Evolutionary conservation across 768 basidiomycete species (phyloP).

Genomic region (Termitomyces sp.): DNA sequence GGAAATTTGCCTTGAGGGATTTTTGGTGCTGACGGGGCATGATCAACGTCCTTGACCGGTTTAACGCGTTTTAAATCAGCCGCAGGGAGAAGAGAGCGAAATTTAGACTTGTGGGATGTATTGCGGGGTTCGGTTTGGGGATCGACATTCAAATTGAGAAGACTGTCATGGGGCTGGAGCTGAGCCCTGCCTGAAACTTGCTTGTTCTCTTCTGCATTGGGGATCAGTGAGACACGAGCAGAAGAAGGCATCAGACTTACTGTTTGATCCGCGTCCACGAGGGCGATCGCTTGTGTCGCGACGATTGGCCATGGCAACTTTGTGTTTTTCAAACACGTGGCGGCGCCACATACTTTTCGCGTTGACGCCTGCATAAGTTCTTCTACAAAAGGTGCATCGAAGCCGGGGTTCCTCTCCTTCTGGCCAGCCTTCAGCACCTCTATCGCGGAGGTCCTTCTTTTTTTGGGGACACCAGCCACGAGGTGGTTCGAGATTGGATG

Average conservation of each 20-base stretch:
- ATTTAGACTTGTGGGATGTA: constrained; percentile 37
- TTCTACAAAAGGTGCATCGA: constrained; percentile 78
- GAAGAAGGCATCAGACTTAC: constrained; percentile 33
- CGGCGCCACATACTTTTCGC: constrained; percentile 91
- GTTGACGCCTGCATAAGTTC: constrained; percentile 81
- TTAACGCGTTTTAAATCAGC: constrained; percentile 19
- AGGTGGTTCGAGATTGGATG: constrained; percentile 73
- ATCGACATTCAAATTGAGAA: constrained; percentile 33
- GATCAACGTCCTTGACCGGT: constrained; percentile 10
- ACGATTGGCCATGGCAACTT: constrained; percentile 84
- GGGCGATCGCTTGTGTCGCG: constrained; percentile 64
- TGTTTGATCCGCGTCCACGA: constrained; percentile 58
- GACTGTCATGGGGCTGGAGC: constrained; percentile 35
- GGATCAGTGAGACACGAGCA: neutral
- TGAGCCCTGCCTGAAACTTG: constrained; percentile 21
- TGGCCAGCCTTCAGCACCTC: constrained; percentile 66
- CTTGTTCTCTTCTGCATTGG: constrained; percentile 52
- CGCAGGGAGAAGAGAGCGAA: constrained; percentile 29
- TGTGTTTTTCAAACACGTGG: constrained; percentile 87
- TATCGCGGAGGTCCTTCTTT: constrained; percentile 71
- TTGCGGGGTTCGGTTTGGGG: constrained; percentile 30
- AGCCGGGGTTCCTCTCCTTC: constrained; percentile 78
- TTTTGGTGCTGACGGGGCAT: constrained; percentile 17
- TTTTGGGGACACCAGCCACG: constrained; percentile 85
- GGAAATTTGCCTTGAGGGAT: constrained; percentile 20